Conservation (phyloP, 163 green algal species). For the Scenedesmus sp. region DNA sequence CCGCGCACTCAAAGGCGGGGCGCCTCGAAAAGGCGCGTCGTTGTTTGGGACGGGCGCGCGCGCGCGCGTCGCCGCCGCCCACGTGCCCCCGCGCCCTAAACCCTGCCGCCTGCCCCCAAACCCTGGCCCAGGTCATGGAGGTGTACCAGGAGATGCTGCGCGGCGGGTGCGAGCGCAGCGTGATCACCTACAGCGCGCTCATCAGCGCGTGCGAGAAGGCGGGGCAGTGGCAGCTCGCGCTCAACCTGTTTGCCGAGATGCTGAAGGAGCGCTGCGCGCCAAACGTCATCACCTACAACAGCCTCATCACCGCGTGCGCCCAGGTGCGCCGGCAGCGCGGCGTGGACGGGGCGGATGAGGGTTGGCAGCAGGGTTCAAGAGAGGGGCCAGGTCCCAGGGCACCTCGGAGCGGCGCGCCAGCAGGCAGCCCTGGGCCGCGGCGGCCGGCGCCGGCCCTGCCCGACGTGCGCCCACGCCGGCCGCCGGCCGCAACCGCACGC, state of each 20-base stretch:
- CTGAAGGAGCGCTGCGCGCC: conserved; percentile 58
- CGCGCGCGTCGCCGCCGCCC: too few relatives aligned
- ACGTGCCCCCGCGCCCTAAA: too few relatives aligned
- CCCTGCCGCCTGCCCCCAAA: neutral
- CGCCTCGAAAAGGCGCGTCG: conserved; percentile 68
- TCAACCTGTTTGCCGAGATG: conserved; percentile 76
- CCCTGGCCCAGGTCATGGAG: conserved; percentile 43
- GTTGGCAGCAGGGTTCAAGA: neutral
- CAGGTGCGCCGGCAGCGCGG: conserved; percentile 52
- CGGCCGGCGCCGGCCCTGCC: neutral
- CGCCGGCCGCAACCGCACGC: neutral
- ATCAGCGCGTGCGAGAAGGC: conserved; percentile 82
- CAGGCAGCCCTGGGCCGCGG: too few relatives aligned
- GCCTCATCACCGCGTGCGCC: conserved; percentile 71
- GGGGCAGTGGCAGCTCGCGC: conserved; percentile 67
- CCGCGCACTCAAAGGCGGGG: conserved; percentile 68
- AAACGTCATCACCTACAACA: conserved; percentile 81
- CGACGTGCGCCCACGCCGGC: neutral
- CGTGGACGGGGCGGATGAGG: neutral
- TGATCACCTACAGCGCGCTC: conserved; percentile 81
- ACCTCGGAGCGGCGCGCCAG: neutral
- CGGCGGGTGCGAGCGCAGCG: conserved; percentile 54
- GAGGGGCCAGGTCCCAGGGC: neutral
- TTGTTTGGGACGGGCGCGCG: too few relatives aligned
- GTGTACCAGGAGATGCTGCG: conserved; percentile 37